Percentiles rank a stretch among this genome's conserved stretches.
These are phyloP conservation scores for Papiliotrema laurentii DNA, from an alignment of 1,284 basidiomycete genomes.

Conservation along the genomic window DNA sequence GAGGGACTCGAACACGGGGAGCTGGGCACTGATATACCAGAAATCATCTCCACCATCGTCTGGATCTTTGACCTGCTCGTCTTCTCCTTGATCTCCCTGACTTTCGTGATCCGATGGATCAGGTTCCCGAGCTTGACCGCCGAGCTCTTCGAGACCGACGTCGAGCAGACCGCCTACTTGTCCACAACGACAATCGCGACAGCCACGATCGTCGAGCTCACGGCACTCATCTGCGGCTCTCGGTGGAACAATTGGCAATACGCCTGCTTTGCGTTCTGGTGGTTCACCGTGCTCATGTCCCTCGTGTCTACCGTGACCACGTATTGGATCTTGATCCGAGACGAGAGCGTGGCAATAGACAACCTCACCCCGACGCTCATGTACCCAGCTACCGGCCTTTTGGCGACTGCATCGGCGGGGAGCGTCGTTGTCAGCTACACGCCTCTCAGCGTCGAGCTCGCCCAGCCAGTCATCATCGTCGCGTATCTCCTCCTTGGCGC, in stretches of 20 bases:
- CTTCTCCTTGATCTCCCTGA: conserved; percentile 9
- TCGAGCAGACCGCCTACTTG: conserved; percentile 19
- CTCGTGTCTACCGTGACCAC: conserved; percentile 10
- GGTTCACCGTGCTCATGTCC: conserved; percentile 11
- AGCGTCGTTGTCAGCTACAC: conserved; percentile 16
- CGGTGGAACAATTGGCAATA: conserved; percentile 18
- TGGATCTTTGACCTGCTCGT: conserved; percentile 14
- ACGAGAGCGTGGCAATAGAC: conserved; percentile 13
- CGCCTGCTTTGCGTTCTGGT: conserved; percentile 16
- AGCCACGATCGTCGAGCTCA: conserved; percentile 13
- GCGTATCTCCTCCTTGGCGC: conserved; percentile 17
- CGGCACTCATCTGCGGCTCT: conserved; percentile 10
- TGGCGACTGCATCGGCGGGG: conserved; percentile 13
- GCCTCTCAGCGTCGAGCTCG: conserved; percentile 6
- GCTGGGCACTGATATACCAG: too few relatives aligned
- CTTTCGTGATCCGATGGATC: conserved; percentile 16
- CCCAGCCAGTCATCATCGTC: conserved; percentile 12
- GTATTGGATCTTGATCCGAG: conserved; percentile 17
- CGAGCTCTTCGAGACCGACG: conserved; percentile 13
- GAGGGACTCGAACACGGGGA: neutral
- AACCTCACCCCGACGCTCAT: conserved; percentile 14
- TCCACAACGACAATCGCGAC: conserved; percentile 12
- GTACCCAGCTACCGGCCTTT: conserved; percentile 14
- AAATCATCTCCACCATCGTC: conserved; percentile 13
- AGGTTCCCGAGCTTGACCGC: conserved; percentile 9